phyloP scores from a whole-genome alignment of 352 stramenopile genomes.

The Pythium sp. region DNA sequence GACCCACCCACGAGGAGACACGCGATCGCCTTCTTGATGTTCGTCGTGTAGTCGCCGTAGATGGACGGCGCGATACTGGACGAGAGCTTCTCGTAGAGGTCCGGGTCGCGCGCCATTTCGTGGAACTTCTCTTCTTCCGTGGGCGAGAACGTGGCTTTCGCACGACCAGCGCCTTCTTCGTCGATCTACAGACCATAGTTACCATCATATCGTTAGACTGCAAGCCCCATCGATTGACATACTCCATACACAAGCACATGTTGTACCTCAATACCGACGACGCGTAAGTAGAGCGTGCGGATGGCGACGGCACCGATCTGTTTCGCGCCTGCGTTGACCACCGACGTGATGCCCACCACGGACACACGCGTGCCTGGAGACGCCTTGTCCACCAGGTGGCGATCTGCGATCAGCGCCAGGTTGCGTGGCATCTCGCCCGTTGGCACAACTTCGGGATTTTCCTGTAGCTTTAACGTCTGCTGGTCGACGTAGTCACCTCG shows the following conservation, averaged over 20 bases:
- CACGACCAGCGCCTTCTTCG: slow-evolving; percentile 88
- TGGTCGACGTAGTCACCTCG: slow-evolving; percentile 95
- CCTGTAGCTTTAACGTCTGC: slow-evolving; percentile 98
- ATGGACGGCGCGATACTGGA: slow-evolving; percentile 92
- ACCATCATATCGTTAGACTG: neutral
- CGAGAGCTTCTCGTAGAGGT: slow-evolving; percentile 94
- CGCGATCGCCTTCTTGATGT: slow-evolving; percentile 97
- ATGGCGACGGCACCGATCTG: slow-evolving; percentile 84
- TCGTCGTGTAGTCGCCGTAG: slow-evolving; percentile 95
- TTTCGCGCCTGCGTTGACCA: slow-evolving; percentile 86
- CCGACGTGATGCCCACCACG: slow-evolving; percentile 94
- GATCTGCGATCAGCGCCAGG: slow-evolving; percentile 93
- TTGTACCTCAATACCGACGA: slow-evolving; percentile 94
- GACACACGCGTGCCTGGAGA: slow-evolving; percentile 95
- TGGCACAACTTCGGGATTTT: slow-evolving; percentile 95
- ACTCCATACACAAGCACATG: neutral
- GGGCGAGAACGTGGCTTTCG: slow-evolving; percentile 92
- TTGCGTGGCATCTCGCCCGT: slow-evolving; percentile 98
- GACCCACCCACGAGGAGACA: slow-evolving; percentile 95
- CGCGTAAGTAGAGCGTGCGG: slow-evolving; percentile 93
- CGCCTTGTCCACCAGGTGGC: slow-evolving; percentile 94
- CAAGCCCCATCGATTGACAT: no score
- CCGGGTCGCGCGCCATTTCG: slow-evolving; percentile 82
- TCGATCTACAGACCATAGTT: slow-evolving; percentile 54
- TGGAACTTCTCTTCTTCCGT: slow-evolving; percentile 98